These are phyloP conservation scores for Cudoniella acicularis DNA, from an alignment of 495 filamentous ascomycete genomes.

Conservation along the genomic window DNA sequence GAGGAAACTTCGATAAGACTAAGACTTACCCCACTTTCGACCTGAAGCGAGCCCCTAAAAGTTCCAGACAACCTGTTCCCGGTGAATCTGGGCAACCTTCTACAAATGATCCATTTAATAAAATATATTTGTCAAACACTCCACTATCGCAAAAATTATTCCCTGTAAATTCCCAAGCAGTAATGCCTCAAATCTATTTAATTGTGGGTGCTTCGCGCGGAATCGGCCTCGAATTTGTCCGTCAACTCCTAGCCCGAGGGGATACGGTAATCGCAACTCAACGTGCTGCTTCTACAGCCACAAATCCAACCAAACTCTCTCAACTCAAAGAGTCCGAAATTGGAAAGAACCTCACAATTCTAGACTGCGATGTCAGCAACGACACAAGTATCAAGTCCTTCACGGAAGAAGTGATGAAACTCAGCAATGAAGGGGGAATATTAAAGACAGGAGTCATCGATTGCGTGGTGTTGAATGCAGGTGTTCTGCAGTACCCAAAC, in stretches of 20 bases:
- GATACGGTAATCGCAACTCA: conserved; percentile 50
- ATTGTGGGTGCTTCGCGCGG: conserved; percentile 55
- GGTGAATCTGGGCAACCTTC: too few species aligned
- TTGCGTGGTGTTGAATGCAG: conserved; percentile 52
- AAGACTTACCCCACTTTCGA: not conserved
- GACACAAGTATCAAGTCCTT: conserved; percentile 48
- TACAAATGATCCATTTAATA: not conserved
- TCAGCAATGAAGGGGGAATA: conserved; percentile 23
- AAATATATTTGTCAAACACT: not conserved
- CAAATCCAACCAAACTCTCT: conserved; percentile 37
- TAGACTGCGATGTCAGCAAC: conserved; percentile 47
- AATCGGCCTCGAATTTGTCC: conserved; percentile 54
- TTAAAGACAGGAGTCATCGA: conserved; percentile 37
- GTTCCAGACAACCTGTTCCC: not conserved
- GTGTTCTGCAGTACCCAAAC: conserved; percentile 55
- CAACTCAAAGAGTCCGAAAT: conserved; percentile 30
- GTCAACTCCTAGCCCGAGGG: conserved; percentile 43
- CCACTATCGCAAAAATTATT: not conserved
- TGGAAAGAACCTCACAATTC: conserved; percentile 39
- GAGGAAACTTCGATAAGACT: not conserved
- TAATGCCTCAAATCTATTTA: conserved; percentile 38
- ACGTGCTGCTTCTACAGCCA: conserved; percentile 37
- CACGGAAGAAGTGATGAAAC: conserved; percentile 19
- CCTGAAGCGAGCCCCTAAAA: not conserved
- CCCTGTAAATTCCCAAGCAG: not conserved